These are phyloP conservation scores for Xanthoparmelia taractica DNA, from an alignment of 495 filamentous ascomycete species.

Conservation along the genomic window DNA sequence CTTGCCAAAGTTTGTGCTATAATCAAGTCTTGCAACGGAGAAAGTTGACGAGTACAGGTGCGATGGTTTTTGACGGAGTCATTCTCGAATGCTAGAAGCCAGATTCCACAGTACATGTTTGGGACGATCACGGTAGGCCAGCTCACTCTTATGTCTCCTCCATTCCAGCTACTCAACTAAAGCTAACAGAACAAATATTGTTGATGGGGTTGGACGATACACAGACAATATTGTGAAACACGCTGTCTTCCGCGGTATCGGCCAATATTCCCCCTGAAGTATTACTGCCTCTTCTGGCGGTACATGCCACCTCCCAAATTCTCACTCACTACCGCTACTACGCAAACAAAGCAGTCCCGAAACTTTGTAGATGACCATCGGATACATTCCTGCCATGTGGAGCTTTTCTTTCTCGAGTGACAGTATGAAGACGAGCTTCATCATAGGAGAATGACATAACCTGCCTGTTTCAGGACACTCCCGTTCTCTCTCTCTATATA, in stretches of 20 bases:
- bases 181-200: conserved; percentile 50
- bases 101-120: conserved; percentile 92
- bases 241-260: conserved; percentile 83
- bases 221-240: conserved; percentile 91
- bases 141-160: not conserved
- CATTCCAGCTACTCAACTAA: no score
- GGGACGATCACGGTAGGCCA: conserved; percentile 78
- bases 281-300: conserved; percentile 93
- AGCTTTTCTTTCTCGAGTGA: conserved; percentile 59
- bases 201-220: conserved; percentile 90
- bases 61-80: conserved; percentile 79
- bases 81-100: conserved; percentile 73
- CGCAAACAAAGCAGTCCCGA: conserved; percentile 40
- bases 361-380: conserved; percentile 16
- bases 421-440: conserved; percentile 61
- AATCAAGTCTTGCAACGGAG: not conserved
- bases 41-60: conserved; percentile 29
- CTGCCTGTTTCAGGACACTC: conserved; percentile 74
- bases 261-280: conserved; percentile 74
- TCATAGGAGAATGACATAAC: conserved; percentile 68
- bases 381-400: conserved; percentile 61
- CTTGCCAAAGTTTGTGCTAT: not conserved
- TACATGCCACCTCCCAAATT: conserved; percentile 74
- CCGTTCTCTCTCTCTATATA: conserved; percentile 73
- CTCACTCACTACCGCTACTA: conserved; percentile 69